These are phyloP conservation scores for Xerocomus amazonicus DNA, from an alignment of 1,284 basidiomycete species.

Conservation along the genomic window DNA sequence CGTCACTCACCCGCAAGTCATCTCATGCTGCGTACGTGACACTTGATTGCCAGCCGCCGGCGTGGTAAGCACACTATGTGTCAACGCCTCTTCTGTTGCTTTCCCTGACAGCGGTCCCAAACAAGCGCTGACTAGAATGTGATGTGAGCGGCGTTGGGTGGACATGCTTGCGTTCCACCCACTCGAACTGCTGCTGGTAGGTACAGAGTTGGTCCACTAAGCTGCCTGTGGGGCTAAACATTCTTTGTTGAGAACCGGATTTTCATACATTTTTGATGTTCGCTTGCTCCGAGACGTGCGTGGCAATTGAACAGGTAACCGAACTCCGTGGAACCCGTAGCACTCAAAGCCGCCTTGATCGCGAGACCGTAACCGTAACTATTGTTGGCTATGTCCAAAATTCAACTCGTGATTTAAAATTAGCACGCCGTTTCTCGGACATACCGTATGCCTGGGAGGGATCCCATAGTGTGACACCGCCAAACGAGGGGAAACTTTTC, in stretches of 20 bases:
- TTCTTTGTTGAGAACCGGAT: too few species aligned
- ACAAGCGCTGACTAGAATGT: conserved; percentile 48
- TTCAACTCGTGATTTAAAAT: conserved; percentile 2
- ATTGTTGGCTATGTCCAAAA: conserved; percentile 44
- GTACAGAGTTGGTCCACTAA: conserved; percentile 52
- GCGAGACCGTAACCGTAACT: conserved; percentile 58
- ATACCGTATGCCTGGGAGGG: conserved; percentile 64
- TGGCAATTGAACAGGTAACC: conserved; percentile 59
- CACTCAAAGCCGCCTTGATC: conserved; percentile 57
- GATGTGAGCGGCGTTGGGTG: conserved; percentile 5
- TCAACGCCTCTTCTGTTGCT: conserved; percentile 12
- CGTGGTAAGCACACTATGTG: neutral
- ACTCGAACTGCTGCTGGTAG: conserved; percentile 45
- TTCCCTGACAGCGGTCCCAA: conserved; percentile 20
- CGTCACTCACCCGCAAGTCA: conserved; percentile 45
- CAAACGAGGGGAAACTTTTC: conserved; percentile 63
- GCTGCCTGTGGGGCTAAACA: conserved; percentile 61
- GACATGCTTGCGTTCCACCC: conserved; percentile 65
- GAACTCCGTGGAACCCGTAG: conserved; percentile 64
- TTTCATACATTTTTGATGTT: conserved; percentile 54
- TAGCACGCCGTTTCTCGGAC: conserved; percentile 12
- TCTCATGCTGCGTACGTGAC: conserved; percentile 50
- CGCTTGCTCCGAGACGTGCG: conserved; percentile 45
- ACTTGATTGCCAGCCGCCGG: conserved; percentile 46
- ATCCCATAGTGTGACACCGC: conserved; percentile 74